Conservation (phyloP, 2,329 filamentous ascomycete species). For the Sporothrix mexicana region DNA sequence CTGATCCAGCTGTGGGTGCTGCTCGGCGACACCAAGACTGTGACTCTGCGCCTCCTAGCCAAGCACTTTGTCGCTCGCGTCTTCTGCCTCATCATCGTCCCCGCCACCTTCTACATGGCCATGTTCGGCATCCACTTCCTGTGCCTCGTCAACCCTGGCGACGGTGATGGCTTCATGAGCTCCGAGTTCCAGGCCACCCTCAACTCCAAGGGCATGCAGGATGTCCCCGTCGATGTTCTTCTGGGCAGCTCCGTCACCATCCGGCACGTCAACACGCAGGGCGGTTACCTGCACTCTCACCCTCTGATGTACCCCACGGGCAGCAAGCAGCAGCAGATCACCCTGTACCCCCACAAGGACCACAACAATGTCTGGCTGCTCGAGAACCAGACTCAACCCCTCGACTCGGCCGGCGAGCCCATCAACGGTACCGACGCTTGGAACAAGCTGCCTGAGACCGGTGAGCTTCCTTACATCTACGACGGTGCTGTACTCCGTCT, state of each 20-base stretch:
- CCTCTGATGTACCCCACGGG: slow-evolving; percentile 96
- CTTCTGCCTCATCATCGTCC: slow-evolving; percentile 91
- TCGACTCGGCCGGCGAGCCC: slow-evolving; percentile 73
- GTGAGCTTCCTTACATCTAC: slow-evolving; percentile 65
- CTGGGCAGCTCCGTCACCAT: slow-evolving; percentile 85
- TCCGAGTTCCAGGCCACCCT: slow-evolving; percentile 98
- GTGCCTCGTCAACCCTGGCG: slow-evolving; percentile 90
- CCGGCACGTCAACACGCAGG: slow-evolving; percentile 95
- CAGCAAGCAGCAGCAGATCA: slow-evolving; percentile 98
- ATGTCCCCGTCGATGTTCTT: slow-evolving; percentile 89
- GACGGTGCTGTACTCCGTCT: slow-evolving; percentile 82
- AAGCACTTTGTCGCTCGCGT: slow-evolving; percentile 92
- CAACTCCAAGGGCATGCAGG: slow-evolving; percentile 95
- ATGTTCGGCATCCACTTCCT: slow-evolving; percentile 98
- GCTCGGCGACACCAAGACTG: slow-evolving; percentile 84
- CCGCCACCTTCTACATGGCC: slow-evolving; percentile 86
- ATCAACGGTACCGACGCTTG: slow-evolving; percentile 84
- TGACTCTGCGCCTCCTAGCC: slow-evolving; percentile 82
- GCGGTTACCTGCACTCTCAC: slow-evolving; percentile 96
- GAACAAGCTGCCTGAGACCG: slow-evolving; percentile 69
- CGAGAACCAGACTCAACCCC: slow-evolving; percentile 94
- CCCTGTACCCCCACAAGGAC: slow-evolving; percentile 97
- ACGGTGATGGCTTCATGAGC: slow-evolving; percentile 99
- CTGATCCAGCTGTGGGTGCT: slow-evolving; percentile 93
- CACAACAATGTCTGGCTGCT: slow-evolving; percentile 95